phyloP scores from a whole-genome alignment of 331 rosid species.

The Pyrus hybrid region DNA sequence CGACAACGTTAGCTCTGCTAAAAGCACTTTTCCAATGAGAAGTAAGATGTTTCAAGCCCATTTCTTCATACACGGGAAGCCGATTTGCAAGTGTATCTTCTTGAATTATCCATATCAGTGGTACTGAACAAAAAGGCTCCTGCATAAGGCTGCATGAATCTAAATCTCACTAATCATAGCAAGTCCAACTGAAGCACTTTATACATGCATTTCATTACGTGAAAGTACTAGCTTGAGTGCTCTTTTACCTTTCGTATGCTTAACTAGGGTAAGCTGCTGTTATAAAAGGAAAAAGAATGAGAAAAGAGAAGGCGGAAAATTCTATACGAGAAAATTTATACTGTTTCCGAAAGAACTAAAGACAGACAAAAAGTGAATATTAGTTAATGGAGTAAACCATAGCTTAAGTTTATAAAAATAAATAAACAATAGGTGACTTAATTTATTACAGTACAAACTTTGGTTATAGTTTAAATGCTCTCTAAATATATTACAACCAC shows the following conservation, averaged over 20 bases:
- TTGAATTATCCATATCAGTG: conserved; percentile 91
- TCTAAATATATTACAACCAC: background rate
- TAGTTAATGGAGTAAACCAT: background rate
- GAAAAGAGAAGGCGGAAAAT: background rate
- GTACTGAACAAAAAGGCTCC: conserved; percentile 95
- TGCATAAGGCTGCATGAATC: conserved; percentile 94
- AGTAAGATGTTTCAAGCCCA: conserved; percentile 62
- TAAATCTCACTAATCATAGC: conserved; percentile 50
- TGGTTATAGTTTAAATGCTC: background rate
- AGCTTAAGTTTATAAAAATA: background rate
- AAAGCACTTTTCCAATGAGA: conserved; percentile 83
- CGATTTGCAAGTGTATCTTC: conserved; percentile 79
- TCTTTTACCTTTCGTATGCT: background rate
- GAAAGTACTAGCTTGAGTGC: background rate
- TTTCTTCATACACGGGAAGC: conserved; percentile 55
- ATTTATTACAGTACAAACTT: background rate
- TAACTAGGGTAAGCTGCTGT: background rate
- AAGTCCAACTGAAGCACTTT: conserved; percentile 21
- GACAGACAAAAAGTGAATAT: background rate
- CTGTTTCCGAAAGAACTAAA: background rate
- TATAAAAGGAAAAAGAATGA: background rate
- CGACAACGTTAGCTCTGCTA: conserved; percentile 66
- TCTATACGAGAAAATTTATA: background rate
- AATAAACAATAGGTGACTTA: background rate
- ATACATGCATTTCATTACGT: background rate